These are phyloP conservation scores for Tylopilus intermedius DNA, from an alignment of 768 basidiomycete species.

Conservation along the genomic window DNA sequence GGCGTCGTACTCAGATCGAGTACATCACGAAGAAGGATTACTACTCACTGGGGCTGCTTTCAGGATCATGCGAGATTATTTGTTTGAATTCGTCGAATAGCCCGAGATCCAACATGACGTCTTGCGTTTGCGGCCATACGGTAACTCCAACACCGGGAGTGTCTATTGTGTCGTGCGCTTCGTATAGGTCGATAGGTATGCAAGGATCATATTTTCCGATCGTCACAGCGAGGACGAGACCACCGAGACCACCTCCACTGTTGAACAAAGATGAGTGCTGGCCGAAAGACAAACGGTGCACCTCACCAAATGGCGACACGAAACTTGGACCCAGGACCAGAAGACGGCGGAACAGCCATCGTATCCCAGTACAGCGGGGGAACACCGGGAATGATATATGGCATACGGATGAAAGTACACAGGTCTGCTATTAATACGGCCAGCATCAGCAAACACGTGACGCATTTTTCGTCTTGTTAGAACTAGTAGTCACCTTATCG, in stretches of 20 bases:
- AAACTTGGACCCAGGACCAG: constrained; percentile 4
- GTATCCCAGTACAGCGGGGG: too few species aligned
- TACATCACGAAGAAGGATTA: background rate
- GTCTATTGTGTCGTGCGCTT: constrained; percentile 38
- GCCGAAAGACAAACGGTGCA: too few species aligned
- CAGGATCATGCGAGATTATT: constrained; percentile 12
- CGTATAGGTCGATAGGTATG: constrained; percentile 42
- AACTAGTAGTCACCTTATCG: too few species aligned
- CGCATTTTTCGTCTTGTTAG: too few species aligned
- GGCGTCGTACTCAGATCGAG: background rate
- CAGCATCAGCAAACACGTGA: too few species aligned
- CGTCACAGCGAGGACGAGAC: constrained; percentile 39
- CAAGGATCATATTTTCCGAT: constrained; percentile 21
- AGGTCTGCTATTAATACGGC: too few species aligned
- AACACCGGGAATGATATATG: background rate
- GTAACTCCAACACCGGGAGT: constrained; percentile 40
- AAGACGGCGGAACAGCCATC: background rate
- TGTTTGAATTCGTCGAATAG: constrained; percentile 32
- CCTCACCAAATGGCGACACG: constrained; percentile 21
- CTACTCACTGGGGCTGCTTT: constrained; percentile 14
- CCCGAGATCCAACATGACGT: constrained; percentile 31
- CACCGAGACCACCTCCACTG: constrained; percentile 42
- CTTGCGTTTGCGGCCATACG: constrained; percentile 45
- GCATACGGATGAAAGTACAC: too few species aligned
- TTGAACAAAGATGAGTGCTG: background rate